These are phyloP conservation scores for Yamadazyma diddensiae DNA, from an alignment of 1,139 yeast genomes.

Conservation along the genomic window DNA sequence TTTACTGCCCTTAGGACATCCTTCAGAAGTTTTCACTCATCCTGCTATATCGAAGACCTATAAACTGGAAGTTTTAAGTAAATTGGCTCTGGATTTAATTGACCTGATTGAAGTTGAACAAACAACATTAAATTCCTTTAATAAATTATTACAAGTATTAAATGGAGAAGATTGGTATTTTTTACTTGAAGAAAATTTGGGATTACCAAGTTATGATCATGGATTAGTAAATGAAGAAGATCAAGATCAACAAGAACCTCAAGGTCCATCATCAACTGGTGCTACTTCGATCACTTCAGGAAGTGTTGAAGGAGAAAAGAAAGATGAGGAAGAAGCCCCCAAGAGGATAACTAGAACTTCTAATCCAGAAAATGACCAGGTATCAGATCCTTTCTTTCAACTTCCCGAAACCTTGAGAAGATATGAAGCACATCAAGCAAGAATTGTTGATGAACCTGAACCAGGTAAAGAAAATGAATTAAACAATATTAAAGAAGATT, in stretches of 20 bases:
- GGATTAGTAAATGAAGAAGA: slow-evolving; percentile 39
- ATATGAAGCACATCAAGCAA: slow-evolving; percentile 33
- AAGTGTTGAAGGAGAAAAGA: slow-evolving; percentile 57
- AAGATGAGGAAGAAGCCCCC: slow-evolving; percentile 53
- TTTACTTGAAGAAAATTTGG: slow-evolving; percentile 59
- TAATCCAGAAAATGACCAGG: slow-evolving; percentile 19
- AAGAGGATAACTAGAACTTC: slow-evolving; percentile 39
- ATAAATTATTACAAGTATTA: slow-evolving; percentile 70
- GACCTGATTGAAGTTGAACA: slow-evolving; percentile 81
- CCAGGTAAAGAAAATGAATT: slow-evolving; percentile 28
- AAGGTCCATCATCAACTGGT: neutral
- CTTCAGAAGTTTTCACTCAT: slow-evolving; percentile 74
- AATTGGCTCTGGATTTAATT: slow-evolving; percentile 69
- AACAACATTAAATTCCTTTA: slow-evolving; percentile 64
- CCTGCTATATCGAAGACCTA: slow-evolving; percentile 69
- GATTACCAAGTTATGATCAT: slow-evolving; percentile 69
- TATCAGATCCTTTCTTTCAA: slow-evolving; percentile 38
- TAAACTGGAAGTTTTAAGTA: slow-evolving; percentile 43
- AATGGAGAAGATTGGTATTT: slow-evolving; percentile 83
- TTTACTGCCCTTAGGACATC: slow-evolving; percentile 74
- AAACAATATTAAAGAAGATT: slow-evolving; percentile 34
- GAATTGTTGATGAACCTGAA: slow-evolving; percentile 16
- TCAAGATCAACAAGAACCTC: slow-evolving; percentile 3
- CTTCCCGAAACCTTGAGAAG: slow-evolving; percentile 33
- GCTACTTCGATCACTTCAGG: slow-evolving; percentile 2